Conservation (phyloP, 1,284 basidiomycete species). For the Leccinum pallidistipes region DNA sequence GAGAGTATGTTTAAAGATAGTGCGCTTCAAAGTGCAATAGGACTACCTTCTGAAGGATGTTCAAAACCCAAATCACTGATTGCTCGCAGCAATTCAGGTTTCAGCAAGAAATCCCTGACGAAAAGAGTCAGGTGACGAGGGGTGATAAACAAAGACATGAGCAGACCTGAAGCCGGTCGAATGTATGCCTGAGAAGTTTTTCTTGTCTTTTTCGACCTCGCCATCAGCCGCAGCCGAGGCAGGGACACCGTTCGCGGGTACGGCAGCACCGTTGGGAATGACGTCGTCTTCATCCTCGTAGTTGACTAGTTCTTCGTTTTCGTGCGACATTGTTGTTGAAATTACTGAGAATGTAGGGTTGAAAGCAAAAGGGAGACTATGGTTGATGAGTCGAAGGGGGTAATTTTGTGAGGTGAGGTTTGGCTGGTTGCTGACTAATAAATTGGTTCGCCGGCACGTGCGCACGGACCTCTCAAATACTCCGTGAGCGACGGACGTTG, state of each 20-base stretch:
- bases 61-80: conserved; percentile 99
- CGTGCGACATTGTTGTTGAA: conserved; percentile 57
- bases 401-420: conserved; percentile 26
- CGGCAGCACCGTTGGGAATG: conserved; percentile 60
- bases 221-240: conserved; percentile 53
- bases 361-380: conserved; percentile 10
- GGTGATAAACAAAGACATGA: conserved; percentile 2
- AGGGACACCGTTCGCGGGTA: conserved; percentile 50
- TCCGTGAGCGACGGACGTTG: background rate
- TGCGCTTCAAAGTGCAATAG: background rate
- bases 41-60: conserved; percentile 96
- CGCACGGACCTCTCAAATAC: conserved; percentile 28
- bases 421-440: conserved; percentile 32
- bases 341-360: conserved; percentile 17
- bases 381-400: conserved; percentile 4
- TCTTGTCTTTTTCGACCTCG: conserved; percentile 86
- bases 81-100: conserved; percentile 84
- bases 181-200: conserved; percentile 97
- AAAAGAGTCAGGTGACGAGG: conserved; percentile 11
- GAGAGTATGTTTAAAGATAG: background rate
- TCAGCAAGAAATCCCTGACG: conserved; percentile 29
- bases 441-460: conserved; percentile 14
- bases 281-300: conserved; percentile 95
- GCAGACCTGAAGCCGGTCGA: conserved; percentile 90
- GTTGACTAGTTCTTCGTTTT: conserved; percentile 87